Evolutionary conservation across 331 rosid genomes (phyloP), one percentile per base, ranked within the genome.

Genomic region (Dryas integrifolia): DNA sequence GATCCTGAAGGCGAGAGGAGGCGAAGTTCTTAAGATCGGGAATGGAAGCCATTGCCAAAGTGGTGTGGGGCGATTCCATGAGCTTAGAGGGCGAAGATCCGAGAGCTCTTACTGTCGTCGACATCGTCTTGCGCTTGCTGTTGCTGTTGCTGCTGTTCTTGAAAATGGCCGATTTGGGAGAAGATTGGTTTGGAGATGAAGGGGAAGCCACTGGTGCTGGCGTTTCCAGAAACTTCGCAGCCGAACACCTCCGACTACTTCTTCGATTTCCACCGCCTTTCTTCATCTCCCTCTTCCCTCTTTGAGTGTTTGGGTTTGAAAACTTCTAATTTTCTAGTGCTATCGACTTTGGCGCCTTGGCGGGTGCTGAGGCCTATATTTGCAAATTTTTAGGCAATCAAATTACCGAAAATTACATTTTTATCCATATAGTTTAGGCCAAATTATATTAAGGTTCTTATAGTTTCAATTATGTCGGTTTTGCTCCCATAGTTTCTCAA

Each of bases 21-120:
- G 88, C 86, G 58, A 91, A 63, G 50, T 80, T 82, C 82, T 89
- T 94, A 78, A 94, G 93, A 44, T 89, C 96, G 13, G 92, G 69
- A 81, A 94, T 80, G 77, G 80, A 86, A 85, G 78, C 79, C 40
- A 84, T 30, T 30, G 35, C 35, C 35, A 30, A 1, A 30, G 35
- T 86, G 81, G 38, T 73, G 67, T 51, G 72, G 56, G 81, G 86
- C 57, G 91, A 79, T 38, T 80, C 77, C 75, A 79, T 50, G 13
- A 82, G 81, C 69, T 57, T 58, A 15, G 65, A 9, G 39, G 56
- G 24, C 16, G 80, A 58, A 12, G 80, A 48, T 69, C 10, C 80
- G 24, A 61, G 21, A 48, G 67, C 80, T 15, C 46, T 69, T 9
- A 43, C 71, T 8, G 75, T 30, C 38, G 40, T 53, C 57, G 69